These are phyloP conservation scores for Plasmodium relictum DNA, from an alignment of 169 alveolate genomes.

Conservation along the genomic window DNA sequence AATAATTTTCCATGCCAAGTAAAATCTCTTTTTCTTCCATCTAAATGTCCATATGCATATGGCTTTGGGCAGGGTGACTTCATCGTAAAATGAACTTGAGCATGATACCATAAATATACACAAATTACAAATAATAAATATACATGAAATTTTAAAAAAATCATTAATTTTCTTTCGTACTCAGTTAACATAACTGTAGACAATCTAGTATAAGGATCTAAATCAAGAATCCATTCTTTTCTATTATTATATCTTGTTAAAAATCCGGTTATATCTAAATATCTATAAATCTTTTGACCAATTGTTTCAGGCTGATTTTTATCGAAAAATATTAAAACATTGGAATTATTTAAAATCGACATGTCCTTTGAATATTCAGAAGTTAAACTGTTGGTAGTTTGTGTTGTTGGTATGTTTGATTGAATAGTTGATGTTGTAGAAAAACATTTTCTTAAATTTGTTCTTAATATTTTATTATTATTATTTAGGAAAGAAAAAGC, in stretches of 20 bases:
- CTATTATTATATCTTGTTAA: conserved; percentile 81
- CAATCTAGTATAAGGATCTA: conserved; percentile 77
- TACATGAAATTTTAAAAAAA: conserved; percentile 79
- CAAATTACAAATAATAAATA: conserved; percentile 69
- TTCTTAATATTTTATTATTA: conserved; percentile 17
- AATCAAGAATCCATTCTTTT: conserved; percentile 82
- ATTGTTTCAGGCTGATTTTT: conserved; percentile 72
- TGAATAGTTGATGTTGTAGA: conserved; percentile 11
- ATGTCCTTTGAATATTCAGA: conserved; percentile 22
- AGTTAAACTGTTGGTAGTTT: conserved; percentile 17
- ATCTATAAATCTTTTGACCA: conserved; percentile 80
- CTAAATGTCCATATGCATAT: conserved; percentile 79
- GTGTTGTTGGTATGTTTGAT: conserved; percentile 5
- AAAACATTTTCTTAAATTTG: conserved; percentile 29
- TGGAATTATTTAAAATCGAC: conserved; percentile 52
- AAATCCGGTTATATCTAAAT: conserved; percentile 84
- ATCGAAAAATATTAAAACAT: conserved; percentile 54
- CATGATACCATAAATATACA: conserved; percentile 70
- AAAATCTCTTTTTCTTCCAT: conserved; percentile 87
- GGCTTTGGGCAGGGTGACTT: conserved; percentile 83
- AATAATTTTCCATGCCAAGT: conserved; percentile 89
- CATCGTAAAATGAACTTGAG: conserved; percentile 78
- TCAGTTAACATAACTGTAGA: conserved; percentile 80
- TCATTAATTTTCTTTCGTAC: conserved; percentile 79
- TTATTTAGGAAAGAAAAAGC: not conserved